phyloP scores from a whole-genome alignment of 805 yeast genomes.

The Yarrowia keelungensis region DNA sequence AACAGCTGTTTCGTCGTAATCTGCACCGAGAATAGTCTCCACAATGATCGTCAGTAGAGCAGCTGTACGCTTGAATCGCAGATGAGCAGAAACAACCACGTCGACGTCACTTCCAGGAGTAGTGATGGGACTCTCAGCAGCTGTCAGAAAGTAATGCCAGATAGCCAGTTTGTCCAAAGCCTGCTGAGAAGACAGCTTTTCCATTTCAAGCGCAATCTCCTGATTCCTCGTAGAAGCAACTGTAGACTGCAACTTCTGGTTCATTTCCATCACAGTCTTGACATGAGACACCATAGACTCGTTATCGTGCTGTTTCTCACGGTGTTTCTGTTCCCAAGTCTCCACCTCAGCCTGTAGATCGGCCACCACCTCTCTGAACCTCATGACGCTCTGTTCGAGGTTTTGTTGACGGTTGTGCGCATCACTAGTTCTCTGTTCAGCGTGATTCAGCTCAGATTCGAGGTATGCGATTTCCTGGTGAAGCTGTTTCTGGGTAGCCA shows the following conservation, averaged over 20 bases:
- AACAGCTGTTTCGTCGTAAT: conserved; percentile 6
- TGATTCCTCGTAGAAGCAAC: conserved; percentile 41
- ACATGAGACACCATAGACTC: conserved; percentile 41
- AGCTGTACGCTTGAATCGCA: conserved; percentile 18
- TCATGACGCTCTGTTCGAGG: conserved; percentile 51
- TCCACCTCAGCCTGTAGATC: conserved; percentile 46
- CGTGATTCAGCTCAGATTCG: conserved; percentile 41
- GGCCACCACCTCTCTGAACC: conserved; percentile 47
- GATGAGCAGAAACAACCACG: conserved; percentile 31
- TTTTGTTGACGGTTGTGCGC: conserved; percentile 46
- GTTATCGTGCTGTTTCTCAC: conserved; percentile 36
- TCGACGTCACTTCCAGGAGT: conserved; percentile 28
- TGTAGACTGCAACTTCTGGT: conserved; percentile 43
- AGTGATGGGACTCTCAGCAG: conserved; percentile 37
- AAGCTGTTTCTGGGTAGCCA: conserved; percentile 55
- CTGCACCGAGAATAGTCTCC: conserved; percentile 14
- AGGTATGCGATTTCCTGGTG: conserved; percentile 50
- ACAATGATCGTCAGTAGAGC: not conserved
- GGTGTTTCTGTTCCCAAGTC: conserved; percentile 40
- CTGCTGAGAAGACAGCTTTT: conserved; percentile 44
- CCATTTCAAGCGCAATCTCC: conserved; percentile 45
- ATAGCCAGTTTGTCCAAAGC: conserved; percentile 46
- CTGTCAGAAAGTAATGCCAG: conserved; percentile 43
- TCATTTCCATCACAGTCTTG: conserved; percentile 43
- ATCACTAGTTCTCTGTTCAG: conserved; percentile 43